These are phyloP conservation scores for Fraxinus americana DNA, from an alignment of 257 asterid species.

Conservation along the genomic window DNA sequence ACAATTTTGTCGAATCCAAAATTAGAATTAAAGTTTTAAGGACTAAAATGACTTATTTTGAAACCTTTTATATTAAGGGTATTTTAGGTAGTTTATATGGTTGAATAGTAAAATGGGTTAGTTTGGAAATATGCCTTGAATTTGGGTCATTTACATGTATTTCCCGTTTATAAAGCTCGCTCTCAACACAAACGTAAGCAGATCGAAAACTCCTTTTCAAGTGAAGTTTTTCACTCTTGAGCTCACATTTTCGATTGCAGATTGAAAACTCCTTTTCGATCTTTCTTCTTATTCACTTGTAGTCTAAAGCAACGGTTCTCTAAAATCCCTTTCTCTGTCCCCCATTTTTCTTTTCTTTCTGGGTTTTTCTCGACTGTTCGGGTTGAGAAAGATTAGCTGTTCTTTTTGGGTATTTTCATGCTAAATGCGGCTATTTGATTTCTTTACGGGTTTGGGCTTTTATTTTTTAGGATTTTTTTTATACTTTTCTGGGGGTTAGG, in stretches of 20 bases:
- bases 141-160: no score
- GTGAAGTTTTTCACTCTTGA: slow-evolving; percentile 20
- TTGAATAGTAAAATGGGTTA: no score
- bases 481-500: slow-evolving; percentile 45
- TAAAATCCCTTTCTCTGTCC: not conserved
- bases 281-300: not conserved
- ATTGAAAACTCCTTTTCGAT: slow-evolving; percentile 18
- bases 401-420: slow-evolving; percentile 4
- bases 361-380: slow-evolving; percentile 4
- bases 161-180: no score
- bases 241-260: slow-evolving; percentile 27
- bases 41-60: no score
- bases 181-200: no score
- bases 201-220: slow-evolving; percentile 11
- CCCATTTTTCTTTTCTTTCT: slow-evolving; percentile 5
- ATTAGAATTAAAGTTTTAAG: no score
- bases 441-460: slow-evolving; percentile 5
- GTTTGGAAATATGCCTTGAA: no score
- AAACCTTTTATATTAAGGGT: no score
- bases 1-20: no score
- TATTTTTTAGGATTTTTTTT: not conserved
- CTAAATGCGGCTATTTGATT: slow-evolving; percentile 13
- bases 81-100: no score
- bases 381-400: not conserved
- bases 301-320: slow-evolving; percentile 9